phyloP scores from a whole-genome alignment of 1,284 basidiomycete species.

The Pterulicium gracile region DNA sequence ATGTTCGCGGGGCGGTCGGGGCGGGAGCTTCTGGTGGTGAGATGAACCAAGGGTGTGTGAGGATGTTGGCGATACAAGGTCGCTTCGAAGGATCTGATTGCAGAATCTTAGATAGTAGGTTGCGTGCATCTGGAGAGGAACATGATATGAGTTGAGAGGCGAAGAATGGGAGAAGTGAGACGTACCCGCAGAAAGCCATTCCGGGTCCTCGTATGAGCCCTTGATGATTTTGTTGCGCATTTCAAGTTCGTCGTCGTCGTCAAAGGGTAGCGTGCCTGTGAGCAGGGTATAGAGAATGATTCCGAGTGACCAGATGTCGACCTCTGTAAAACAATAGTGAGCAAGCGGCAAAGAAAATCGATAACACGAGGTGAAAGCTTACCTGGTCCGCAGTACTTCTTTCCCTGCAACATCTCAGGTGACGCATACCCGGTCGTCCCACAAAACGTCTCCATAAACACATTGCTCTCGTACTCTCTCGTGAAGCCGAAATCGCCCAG shows the following conservation, averaged over 20 bases:
- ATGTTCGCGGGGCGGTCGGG: slow-evolving; percentile 23
- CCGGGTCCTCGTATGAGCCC: slow-evolving; percentile 86
- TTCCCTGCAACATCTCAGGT: slow-evolving; percentile 88
- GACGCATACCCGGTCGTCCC: slow-evolving; percentile 95
- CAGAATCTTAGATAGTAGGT: slow-evolving; percentile 74
- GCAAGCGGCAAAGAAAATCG: slow-evolving; percentile 4
- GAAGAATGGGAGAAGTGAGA: slow-evolving; percentile 4
- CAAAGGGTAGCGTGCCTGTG: slow-evolving; percentile 92
- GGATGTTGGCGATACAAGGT: slow-evolving; percentile 74
- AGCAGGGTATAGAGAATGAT: slow-evolving; percentile 92
- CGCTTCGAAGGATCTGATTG: slow-evolving; percentile 71
- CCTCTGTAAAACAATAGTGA: slow-evolving; percentile 44
- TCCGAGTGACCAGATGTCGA: slow-evolving; percentile 96
- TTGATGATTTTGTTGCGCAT: slow-evolving; percentile 86
- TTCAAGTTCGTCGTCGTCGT: slow-evolving; percentile 86
- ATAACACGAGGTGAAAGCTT: slow-evolving; percentile 15
- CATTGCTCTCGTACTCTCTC: slow-evolving; percentile 81
- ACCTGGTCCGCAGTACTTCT: slow-evolving; percentile 87
- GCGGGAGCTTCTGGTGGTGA: too few relatives aligned
- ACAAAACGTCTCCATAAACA: slow-evolving; percentile 89
- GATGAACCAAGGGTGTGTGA: slow-evolving; percentile 88
- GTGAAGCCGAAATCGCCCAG: slow-evolving; percentile 97
- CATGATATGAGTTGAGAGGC: slow-evolving; percentile 7
- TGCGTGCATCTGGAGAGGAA: slow-evolving; percentile 57
- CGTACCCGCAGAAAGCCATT: slow-evolving; percentile 80